Evolutionary conservation across 2,329 filamentous ascomycete species (phyloP).

Genomic region (Ascochyta koolunga): DNA sequence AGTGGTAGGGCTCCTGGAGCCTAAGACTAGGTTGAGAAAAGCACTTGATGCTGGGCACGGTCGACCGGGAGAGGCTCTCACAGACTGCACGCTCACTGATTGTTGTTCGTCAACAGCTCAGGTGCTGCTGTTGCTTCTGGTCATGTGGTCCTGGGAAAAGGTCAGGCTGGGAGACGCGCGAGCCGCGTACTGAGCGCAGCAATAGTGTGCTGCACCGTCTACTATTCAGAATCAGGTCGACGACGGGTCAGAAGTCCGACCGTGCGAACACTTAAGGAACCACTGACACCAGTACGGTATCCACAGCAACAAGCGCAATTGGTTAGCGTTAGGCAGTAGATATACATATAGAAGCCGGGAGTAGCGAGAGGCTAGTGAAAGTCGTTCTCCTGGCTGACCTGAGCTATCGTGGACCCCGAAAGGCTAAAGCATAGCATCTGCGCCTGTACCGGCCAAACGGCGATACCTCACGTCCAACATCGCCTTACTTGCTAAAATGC

Average conservation of each 20-base stretch:
- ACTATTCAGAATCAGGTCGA: slow-evolving; percentile 1
- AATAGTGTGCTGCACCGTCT: slow-evolving; percentile 1
- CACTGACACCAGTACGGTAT: slow-evolving; percentile 10
- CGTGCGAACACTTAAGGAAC: slow-evolving; percentile 5
- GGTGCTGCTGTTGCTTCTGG: not conserved
- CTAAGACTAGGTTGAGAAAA: not conserved
- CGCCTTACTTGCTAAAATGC: slow-evolving; percentile 1
- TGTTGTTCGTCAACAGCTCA: not conserved
- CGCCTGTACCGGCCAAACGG: not conserved
- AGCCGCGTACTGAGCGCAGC: slow-evolving; percentile 6
- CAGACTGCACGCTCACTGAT: not conserved
- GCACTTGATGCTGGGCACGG: not conserved
- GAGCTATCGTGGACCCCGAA: slow-evolving; percentile 21
- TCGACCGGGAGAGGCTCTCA: not conserved
- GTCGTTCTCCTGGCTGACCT: slow-evolving; percentile 22
- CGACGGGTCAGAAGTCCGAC: slow-evolving; percentile 5
- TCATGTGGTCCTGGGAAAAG: not conserved
- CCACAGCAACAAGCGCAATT: slow-evolving; percentile 6
- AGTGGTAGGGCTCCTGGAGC: not conserved
- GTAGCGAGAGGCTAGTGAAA: slow-evolving; percentile 14
- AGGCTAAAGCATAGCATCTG: not conserved
- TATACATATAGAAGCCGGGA: slow-evolving; percentile 6
- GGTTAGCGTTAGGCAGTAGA: slow-evolving; percentile 9
- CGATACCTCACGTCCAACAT: not conserved
- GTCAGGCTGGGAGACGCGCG: slow-evolving; percentile 5